A percentile compares a stretch with the other conserved stretches of the same genome.
phyloP scores from a whole-genome alignment of 1,284 basidiomycete species.

The Rhodofomes roseus region DNA sequence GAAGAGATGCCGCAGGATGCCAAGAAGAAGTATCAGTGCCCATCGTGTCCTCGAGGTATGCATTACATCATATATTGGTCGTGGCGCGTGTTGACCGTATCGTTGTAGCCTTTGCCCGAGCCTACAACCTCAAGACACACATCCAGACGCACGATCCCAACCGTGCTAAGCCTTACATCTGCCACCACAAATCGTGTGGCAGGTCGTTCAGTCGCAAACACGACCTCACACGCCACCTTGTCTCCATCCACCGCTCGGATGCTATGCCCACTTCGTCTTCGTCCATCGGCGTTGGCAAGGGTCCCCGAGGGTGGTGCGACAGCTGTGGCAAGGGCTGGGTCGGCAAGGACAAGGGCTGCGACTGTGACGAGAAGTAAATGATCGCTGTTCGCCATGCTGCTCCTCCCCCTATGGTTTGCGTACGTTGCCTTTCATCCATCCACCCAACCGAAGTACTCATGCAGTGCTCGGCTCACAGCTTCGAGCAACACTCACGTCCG shows the following conservation, averaged over 20 bases:
- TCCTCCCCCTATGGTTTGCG: constrained; percentile 22
- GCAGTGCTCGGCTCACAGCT: constrained; percentile 11
- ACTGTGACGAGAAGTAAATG: constrained; percentile 66
- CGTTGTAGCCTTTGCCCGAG: constrained; percentile 74
- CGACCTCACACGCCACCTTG: constrained; percentile 80
- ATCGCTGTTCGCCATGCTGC: constrained; percentile 4
- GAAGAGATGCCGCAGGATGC: constrained; percentile 53
- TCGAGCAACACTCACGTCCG: constrained; percentile 31
- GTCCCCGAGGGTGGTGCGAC: constrained; percentile 66
- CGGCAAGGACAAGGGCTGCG: constrained; percentile 52
- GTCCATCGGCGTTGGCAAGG: constrained; percentile 59
- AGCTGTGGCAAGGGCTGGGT: constrained; percentile 69
- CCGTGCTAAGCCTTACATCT: constrained; percentile 80
- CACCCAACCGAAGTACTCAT: not conserved
- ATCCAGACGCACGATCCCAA: constrained; percentile 88
- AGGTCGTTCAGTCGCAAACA: constrained; percentile 89
- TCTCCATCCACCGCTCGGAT: constrained; percentile 80
- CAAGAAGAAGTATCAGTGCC: constrained; percentile 73
- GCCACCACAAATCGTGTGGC: constrained; percentile 76
- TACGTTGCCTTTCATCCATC: constrained; percentile 16
- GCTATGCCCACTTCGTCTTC: constrained; percentile 30
- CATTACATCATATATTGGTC: constrained; percentile 6
- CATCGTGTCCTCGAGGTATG: constrained; percentile 66
- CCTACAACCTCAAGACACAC: constrained; percentile 89
- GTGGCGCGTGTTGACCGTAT: constrained; percentile 11